These are phyloP conservation scores for Terana coerulea DNA, from an alignment of 768 basidiomycete genomes.

Conservation along the genomic window DNA sequence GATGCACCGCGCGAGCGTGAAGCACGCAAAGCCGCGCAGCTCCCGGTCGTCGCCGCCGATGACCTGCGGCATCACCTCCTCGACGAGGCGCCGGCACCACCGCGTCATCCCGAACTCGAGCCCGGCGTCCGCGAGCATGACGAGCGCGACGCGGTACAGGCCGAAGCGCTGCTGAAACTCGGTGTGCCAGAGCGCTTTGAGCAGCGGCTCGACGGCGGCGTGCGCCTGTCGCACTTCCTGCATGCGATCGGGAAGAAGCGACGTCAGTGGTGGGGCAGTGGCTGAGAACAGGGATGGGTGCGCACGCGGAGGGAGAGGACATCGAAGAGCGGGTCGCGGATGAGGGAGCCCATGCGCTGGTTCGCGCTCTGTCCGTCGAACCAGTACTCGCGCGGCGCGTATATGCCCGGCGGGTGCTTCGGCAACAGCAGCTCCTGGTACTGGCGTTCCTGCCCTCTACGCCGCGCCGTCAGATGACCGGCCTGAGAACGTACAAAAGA, in stretches of 20 bases:
- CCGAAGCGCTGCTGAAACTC: conserved; percentile 72
- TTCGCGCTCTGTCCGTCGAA: conserved; percentile 35
- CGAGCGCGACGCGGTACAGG: conserved; percentile 63
- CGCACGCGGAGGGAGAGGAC: conserved; percentile 38
- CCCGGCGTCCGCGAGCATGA: conserved; percentile 74
- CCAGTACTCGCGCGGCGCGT: conserved; percentile 54
- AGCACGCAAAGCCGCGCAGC: conserved; percentile 70
- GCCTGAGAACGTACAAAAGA: conserved; percentile 3
- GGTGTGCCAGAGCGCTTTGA: conserved; percentile 74
- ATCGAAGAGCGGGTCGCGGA: conserved; percentile 40
- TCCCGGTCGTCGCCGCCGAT: conserved; percentile 69
- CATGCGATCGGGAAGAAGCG: not conserved
- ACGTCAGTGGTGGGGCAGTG: not conserved
- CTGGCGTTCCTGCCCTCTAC: conserved; percentile 61
- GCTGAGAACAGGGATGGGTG: not conserved
- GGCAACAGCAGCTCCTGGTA: conserved; percentile 64
- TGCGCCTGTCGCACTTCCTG: conserved; percentile 66
- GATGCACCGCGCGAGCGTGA: conserved; percentile 71
- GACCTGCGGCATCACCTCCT: conserved; percentile 76
- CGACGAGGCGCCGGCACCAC: conserved; percentile 58
- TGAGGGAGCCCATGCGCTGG: conserved; percentile 31
- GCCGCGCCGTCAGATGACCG: not conserved
- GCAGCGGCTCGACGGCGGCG: conserved; percentile 57
- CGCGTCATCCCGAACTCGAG: conserved; percentile 75
- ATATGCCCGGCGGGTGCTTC: conserved; percentile 52